Evolutionary conservation across 495 filamentous ascomycete genomes (phyloP), one percentile per base, ranked within the genome.

Genomic region (Hyaloscypha finlandica): DNA sequence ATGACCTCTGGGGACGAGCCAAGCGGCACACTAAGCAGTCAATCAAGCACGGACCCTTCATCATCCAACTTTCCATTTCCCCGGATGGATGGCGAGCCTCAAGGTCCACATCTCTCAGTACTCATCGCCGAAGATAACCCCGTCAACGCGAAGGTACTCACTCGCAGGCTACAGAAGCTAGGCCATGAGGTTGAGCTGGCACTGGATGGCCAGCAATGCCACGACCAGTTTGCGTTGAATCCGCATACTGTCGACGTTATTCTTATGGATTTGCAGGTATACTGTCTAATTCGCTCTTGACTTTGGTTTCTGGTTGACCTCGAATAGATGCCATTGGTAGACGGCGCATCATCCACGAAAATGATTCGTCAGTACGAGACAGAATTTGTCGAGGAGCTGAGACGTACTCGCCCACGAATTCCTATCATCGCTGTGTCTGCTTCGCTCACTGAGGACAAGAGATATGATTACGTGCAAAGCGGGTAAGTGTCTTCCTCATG

Each of bases 371-470:
- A 84, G 3, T 85, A 85, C 64, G 94, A 97, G 70, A 77, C 79
- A 8, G 45, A 60, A 48, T 6, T 48, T 1, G 20, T 35, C 22
- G 64, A 33, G 33, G 29, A 30, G 16, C 35, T 45, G 11, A 29
- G 14, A 75, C 81, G 29, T 65, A 71, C 52, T 67, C 74, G 19
- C 59, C 64, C 64, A 62, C 84, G 88, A 32, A 81, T 93, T 0
- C 92, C 94, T 1, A 90, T 97, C 59, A 91, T 97, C 72, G 93
- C 92, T 6, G 94, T 97, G 5, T 97, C 94, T 1, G 93, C 94
- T 3, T 93, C 92, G 5, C 79, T 97, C 0, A 68, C 91, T 6
- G 94, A 97, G 74, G 83, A 81, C 42, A 84, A 92, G 3, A 83
- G 81, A 30, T 77, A 87, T 29, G 85, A 75, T 8, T 97, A 97